Evolutionary conservation across 192 early-diverging fungal genomes (phyloP).

Genomic region (Coemansia sp.): DNA sequence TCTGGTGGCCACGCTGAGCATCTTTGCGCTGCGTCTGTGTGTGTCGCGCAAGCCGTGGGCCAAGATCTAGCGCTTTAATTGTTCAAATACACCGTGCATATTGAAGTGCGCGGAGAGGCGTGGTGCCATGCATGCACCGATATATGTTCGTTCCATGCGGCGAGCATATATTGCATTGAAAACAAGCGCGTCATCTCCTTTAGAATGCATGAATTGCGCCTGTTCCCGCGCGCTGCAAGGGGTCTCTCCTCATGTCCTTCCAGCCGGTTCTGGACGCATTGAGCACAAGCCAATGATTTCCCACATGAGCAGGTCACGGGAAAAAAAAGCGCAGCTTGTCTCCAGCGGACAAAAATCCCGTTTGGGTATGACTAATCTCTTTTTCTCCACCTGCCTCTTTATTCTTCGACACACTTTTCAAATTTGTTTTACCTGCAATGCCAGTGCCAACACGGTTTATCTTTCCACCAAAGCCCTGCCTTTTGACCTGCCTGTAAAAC

Average conservation of each 20-base stretch:
- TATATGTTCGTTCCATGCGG: too few species aligned
- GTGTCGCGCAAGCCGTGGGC: constrained; percentile 38
- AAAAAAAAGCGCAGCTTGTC: neutral
- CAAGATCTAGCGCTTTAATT: constrained; percentile 42
- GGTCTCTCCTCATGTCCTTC: too few species aligned
- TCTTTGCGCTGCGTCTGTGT: constrained; percentile 45
- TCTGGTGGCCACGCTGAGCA: constrained; percentile 46
- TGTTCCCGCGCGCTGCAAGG: too few species aligned
- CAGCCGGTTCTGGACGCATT: too few species aligned
- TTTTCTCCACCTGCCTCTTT: too few species aligned
- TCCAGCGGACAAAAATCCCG: too few species aligned
- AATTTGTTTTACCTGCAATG: neutral
- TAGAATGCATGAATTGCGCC: too few species aligned
- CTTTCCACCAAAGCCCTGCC: neutral
- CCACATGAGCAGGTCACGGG: neutral
- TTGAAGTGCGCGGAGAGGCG: too few species aligned
- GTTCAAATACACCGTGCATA: too few species aligned
- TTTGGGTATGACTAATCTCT: neutral
- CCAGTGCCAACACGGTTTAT: neutral
- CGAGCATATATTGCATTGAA: too few species aligned
- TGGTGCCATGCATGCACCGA: too few species aligned
- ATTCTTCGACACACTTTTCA: neutral
- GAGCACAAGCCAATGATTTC: neutral
- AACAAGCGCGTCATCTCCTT: too few species aligned
- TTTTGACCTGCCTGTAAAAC: neutral